Evolutionary conservation across 495 filamentous ascomycete genomes (phyloP), one percentile per base, ranked within the genome.

Genomic region (Lasiosphaeria hispida): DNA sequence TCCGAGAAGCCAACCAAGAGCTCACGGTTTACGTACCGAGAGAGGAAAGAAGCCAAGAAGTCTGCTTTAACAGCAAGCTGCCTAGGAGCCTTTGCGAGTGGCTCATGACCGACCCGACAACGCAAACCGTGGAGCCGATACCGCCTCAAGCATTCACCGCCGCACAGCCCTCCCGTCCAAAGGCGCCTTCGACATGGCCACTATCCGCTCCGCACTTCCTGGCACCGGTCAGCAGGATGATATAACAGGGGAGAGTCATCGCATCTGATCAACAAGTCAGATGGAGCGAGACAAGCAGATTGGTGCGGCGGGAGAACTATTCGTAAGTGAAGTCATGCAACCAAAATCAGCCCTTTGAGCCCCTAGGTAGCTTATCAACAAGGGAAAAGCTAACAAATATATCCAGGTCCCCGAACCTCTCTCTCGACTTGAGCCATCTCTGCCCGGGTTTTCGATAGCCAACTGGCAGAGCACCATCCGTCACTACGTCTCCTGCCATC

Each of bases 401-500:
- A n/a, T 33, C 8, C 30, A 80, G 77, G 75, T 75, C 0, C 79
- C 75, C 52, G 72, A 79, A 35, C 30, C 77, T 8, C 66, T 80
- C 14, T 69, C 67, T 4, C 13, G 47, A 3, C 55, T 63, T 13
- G 7, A 52, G 4, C 57, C 55, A 17, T 7, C 50, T 35, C 62
- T 70, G 10, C 62, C 64, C 8, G 40, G 38, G 4, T 79, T 73
- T 51, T 47, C 39, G 15, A 40, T 55, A 0, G 48, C 52, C 4
- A 80, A 78, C 48, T 80, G 78, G 77, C 64, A 61, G 41, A 81
- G 77, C 50, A 79, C 66, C 0, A 79, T 79, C 30, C 66, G 75
- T 1, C 45, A 54, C 41, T 66, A 72, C 47, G 71, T 69, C 10
- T 57, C 44, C 0, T 38, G 60, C 0, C 75, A 78, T 45, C 68